phyloP scores from a whole-genome alignment of 345 rosid genomes.

The Eucalyptus sp. region DNA sequence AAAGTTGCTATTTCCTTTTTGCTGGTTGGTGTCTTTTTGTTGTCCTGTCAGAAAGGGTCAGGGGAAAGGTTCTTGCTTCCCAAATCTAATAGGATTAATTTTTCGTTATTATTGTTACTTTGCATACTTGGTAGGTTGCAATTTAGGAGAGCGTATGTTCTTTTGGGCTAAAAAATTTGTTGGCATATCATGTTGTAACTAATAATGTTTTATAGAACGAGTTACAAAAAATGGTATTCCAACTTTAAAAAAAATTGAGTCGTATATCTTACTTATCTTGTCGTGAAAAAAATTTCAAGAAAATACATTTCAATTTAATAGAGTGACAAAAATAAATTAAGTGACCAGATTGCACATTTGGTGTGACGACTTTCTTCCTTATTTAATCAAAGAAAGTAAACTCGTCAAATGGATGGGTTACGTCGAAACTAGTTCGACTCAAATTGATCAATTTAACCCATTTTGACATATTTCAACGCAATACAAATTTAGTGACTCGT shows the following conservation, averaged over 20 bases:
- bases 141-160: background rate
- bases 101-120: background rate
- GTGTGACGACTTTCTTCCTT: background rate
- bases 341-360: background rate
- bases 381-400: no score
- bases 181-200: no score
- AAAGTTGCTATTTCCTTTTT: background rate
- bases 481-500: no score
- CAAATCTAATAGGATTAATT: background rate
- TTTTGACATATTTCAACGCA: no score
- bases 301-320: no score
- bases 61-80: background rate
- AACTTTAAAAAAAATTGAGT: accelerated
- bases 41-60: background rate
- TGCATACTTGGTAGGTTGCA: background rate
- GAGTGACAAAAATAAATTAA: no score
- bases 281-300: accelerated
- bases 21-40: background rate
- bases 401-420: no score
- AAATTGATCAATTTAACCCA: no score
- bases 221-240: no score
- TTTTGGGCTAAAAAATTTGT: background rate
- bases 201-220: no score
- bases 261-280: accelerated
- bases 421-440: no score